Percentiles rank a stretch among this genome's conserved stretches.
Evolutionary conservation across 495 filamentous ascomycete species (phyloP).

Genomic region (Neurospora africana): DNA sequence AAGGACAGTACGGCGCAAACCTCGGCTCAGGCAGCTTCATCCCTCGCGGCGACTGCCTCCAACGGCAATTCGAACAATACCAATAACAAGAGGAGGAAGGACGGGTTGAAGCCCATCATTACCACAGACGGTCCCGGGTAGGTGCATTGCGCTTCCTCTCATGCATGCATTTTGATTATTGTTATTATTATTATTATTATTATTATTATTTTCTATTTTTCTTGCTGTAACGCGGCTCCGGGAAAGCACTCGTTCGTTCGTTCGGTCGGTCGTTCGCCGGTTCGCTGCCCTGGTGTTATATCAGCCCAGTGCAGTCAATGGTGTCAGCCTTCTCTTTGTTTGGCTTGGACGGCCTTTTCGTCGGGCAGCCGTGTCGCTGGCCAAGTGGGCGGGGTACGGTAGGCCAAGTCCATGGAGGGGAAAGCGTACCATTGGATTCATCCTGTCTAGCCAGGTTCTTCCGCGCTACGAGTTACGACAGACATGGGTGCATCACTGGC

Average conservation of each 20-base stretch:
- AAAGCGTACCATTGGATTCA: conserved; percentile 1
- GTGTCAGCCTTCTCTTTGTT: neutral
- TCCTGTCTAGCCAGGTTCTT: neutral
- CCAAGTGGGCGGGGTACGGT: conserved; percentile 25
- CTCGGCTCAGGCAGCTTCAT: conserved; percentile 10
- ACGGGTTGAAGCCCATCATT: conserved; percentile 82
- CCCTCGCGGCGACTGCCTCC: conserved; percentile 14
- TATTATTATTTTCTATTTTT: conserved; percentile 6
- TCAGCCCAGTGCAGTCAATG: neutral
- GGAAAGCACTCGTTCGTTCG: conserved; percentile 18
- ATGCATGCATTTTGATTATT: conserved; percentile 5
- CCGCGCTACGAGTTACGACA: neutral
- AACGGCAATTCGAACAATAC: conserved; percentile 29
- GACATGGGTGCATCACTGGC: neutral
- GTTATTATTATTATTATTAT: no score
- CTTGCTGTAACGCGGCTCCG: conserved; percentile 9
- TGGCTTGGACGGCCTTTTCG: neutral
- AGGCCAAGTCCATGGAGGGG: conserved; percentile 12
- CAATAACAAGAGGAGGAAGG: conserved; percentile 83
- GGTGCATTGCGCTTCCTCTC: conserved; percentile 19
- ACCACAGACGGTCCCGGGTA: conserved; percentile 58
- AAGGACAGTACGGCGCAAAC: conserved; percentile 19
- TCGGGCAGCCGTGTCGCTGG: conserved; percentile 3
- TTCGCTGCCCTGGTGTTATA: neutral
- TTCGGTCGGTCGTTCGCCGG: conserved; percentile 25